Percentiles rank a stretch among this genome's conserved stretches.
Evolutionary conservation across 108 stramenopile genomes (phyloP).

Genomic region (Fragilariopsis cylindrus): DNA sequence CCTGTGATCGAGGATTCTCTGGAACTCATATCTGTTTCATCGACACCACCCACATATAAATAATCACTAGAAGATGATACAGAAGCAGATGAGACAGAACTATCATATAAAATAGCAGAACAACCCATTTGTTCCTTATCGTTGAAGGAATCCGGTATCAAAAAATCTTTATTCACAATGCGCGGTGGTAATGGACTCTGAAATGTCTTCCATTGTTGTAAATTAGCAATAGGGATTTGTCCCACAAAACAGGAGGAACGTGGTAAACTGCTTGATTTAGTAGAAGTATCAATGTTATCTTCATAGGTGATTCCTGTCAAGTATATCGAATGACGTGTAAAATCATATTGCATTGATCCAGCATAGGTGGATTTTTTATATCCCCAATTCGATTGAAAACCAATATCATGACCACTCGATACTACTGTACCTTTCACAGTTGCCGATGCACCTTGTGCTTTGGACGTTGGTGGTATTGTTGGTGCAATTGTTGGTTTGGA

Average conservation of each 20-base stretch:
- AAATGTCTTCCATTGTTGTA: background rate
- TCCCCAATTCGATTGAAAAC: constrained; percentile 10
- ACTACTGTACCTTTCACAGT: too few species aligned
- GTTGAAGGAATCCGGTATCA: background rate
- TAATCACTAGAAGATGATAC: background rate
- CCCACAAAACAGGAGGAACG: background rate
- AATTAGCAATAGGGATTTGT: constrained; percentile 2
- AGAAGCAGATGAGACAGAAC: too few species aligned
- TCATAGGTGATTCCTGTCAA: background rate
- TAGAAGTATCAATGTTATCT: too few species aligned
- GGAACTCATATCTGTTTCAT: background rate
- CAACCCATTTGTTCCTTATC: background rate
- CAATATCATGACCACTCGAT: background rate
- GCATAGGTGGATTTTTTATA: background rate
- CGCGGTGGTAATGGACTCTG: background rate
- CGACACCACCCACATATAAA: background rate
- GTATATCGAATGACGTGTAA: constrained; percentile 3
- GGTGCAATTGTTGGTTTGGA: too few species aligned
- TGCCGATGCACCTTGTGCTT: too few species aligned
- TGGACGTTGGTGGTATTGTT: too few species aligned
- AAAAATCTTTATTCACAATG: background rate
- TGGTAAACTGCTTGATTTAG: background rate
- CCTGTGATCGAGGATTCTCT: background rate
- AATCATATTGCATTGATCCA: constrained; percentile 15
- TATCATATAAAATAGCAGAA: background rate